Percentiles rank a stretch among this genome's conserved stretches.
phyloP scores from a whole-genome alignment of 257 asterid genomes.

The Sherardia arvensis region DNA sequence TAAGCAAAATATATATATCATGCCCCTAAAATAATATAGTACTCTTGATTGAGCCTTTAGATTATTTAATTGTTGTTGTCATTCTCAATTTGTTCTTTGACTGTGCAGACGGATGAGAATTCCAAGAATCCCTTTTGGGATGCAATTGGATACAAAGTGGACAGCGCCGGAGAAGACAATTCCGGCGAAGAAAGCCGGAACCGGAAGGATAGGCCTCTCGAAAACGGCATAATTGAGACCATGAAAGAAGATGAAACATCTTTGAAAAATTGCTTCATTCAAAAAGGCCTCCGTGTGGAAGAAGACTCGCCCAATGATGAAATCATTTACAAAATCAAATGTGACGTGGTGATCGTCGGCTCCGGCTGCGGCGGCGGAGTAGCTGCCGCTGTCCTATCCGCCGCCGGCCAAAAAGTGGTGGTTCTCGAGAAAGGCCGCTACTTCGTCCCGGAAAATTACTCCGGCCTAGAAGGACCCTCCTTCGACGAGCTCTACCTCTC shows the following conservation, averaged over 20 bases:
- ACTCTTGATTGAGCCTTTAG: no score
- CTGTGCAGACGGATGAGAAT: slow-evolving; percentile 60
- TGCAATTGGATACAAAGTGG: slow-evolving; percentile 56
- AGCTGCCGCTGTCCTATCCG: slow-evolving; percentile 71
- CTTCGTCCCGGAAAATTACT: slow-evolving; percentile 66
- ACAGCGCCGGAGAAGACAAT: slow-evolving; percentile 21
- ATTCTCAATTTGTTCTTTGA: neutral
- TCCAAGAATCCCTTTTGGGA: slow-evolving; percentile 60
- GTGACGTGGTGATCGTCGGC: slow-evolving; percentile 86
- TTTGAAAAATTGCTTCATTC: slow-evolving; percentile 44
- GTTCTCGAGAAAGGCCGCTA: slow-evolving; percentile 81
- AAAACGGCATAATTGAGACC: slow-evolving; percentile 62
- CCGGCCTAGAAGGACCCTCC: slow-evolving; percentile 82
- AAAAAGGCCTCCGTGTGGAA: slow-evolving; percentile 35
- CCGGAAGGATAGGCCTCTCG: slow-evolving; percentile 50
- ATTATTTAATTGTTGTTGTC: no score
- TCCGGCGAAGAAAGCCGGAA: neutral
- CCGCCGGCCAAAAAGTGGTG: slow-evolving; percentile 63
- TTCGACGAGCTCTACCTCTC: slow-evolving; percentile 51
- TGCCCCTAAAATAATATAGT: no score
- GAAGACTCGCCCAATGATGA: slow-evolving; percentile 34
- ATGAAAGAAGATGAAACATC: slow-evolving; percentile 32
- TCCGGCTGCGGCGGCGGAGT: slow-evolving; percentile 94
- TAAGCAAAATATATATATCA: no score
- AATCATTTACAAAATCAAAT: slow-evolving; percentile 31